Base-by-base conservation (phyloP, 2,329 filamentous ascomycete genomes). In the Ascochyta fabae region DNA sequence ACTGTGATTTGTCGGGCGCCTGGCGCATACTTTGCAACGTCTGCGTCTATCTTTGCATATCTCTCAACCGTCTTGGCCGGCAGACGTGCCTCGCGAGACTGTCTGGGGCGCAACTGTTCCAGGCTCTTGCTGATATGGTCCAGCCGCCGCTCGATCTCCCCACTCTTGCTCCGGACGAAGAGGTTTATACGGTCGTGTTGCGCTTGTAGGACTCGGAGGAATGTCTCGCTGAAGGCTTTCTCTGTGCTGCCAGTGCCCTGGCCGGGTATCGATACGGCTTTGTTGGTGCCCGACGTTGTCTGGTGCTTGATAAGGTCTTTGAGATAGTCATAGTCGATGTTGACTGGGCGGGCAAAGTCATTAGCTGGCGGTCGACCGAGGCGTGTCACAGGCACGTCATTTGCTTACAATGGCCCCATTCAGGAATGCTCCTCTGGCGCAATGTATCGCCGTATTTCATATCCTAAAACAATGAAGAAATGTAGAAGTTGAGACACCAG, bases 251-350 rank as follows among this genome's bases (percentile, higher is more conserved):
- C 74, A n/a, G 53, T 56, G 58, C 75, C 76, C 50, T 89, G 86
- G 15, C 90, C 90, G 1, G 91, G 91, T 50, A 95, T 93, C 19
- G 87, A 83, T 52, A 92, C 86, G 41, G 89, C 88, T 64, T 81
- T 82, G 26, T 87, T 88, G 66, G 89, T 86, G 74, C 88, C 86
- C 40, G 83, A 84, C 12, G 87, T 88, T 1, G 91, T 96, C 71
- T 92, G 85, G 57, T 84, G 84, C 75, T 94, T 95, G 80, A 96
- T 94, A 68, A 91, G 83, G 73, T 90, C 84, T 77, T 96, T 96
- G 61, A 96, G 84, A 44, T 90, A 89, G 74, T 94, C 91, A 81
- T 96, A 96, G 75, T 95, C 91, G 76, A 96, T 86, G 76, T 96
- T 95, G 74, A 93, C 88, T 91, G 73, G 19, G 41, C n/a, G 43